Evolutionary conservation across 169 alveolate species (phyloP), one percentile per base, ranked within the genome.

Genomic region (Plasmodium berghei): DNA sequence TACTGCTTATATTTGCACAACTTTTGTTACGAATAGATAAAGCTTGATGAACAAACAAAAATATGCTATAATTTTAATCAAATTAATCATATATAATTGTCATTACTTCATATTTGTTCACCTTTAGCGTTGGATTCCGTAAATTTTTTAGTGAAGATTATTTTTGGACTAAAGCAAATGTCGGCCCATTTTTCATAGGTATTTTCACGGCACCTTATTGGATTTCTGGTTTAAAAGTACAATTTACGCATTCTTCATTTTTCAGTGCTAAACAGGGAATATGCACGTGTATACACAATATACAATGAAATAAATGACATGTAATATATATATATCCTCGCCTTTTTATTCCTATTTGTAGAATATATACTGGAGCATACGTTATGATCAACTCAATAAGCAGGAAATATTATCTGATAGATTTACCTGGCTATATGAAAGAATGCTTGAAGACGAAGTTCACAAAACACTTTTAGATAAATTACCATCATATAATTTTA

Each of bases 341-440:
- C 42, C 18, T 56, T 64, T 18, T 20, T n/a, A 16, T 56, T 77
- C 66, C 54, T 42, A 5, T 9, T 62, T 87, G 58, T 92, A 94
- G 96, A 93, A 87, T 34, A 86, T 92, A 16, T 94, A 94, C 77
- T 94, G 96, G 96, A 90, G 95, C 10, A 61, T 62, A 49, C 90
- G 95, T 58, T 91, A 88, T 63, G 93, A 90, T 48, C 89, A 92
- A 63, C 83, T 94, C 42, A 92, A 92, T 55, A 92, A 90, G 93
- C 94, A 94, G 45, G 96, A 94, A 75, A 94, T 94, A 55, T 74
- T 94, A 28, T 94, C 96, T 8, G 96, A 94, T 56, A 67, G 96
- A 73, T 92, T 92, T 72, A 87, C 94, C 2, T 94, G 96, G 96
- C 74, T 94, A 62, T 94, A 94, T 54, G 95, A 94, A 73, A 90